Evolutionary conservation across 2,329 filamentous ascomycete species (phyloP).

Genomic region (Orbilia ellipsospora): DNA sequence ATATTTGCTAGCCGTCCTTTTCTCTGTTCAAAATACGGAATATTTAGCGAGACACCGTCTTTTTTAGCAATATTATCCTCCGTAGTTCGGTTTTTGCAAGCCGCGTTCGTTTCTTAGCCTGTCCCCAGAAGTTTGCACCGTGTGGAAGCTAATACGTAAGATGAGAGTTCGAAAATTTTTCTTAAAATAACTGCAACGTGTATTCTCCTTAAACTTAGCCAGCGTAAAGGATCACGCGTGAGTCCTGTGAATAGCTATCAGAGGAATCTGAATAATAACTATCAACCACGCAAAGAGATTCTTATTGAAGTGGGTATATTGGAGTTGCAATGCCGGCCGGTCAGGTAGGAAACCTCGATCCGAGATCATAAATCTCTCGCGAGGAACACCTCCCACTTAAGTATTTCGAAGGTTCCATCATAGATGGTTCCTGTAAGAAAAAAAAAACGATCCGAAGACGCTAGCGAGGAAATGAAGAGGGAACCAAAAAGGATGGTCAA

Average conservation of each 20-base stretch:
- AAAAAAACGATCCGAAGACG: slow-evolving; percentile 46
- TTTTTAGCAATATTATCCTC: slow-evolving; percentile 37
- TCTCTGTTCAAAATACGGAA: slow-evolving; percentile 30
- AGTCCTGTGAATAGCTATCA: not conserved
- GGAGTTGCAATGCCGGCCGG: slow-evolving; percentile 1
- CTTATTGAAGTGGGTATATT: slow-evolving; percentile 1
- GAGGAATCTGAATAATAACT: no score
- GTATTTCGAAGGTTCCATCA: slow-evolving; percentile 32
- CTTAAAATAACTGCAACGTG: no score
- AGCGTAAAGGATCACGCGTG: not conserved
- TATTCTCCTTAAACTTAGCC: no score
- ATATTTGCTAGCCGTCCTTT: slow-evolving; percentile 36
- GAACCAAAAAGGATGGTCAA: slow-evolving; percentile 51
- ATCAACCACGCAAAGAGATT: no score
- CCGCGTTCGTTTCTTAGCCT: slow-evolving; percentile 5
- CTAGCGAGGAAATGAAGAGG: slow-evolving; percentile 49
- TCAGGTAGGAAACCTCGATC: slow-evolving; percentile 21
- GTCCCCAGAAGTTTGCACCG: not conserved
- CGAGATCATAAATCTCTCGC: slow-evolving; percentile 31
- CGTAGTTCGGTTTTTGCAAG: slow-evolving; percentile 30
- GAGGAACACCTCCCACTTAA: slow-evolving; percentile 40
- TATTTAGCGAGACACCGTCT: slow-evolving; percentile 35
- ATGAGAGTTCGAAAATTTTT: not conserved
- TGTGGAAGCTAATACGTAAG: slow-evolving; percentile 2
- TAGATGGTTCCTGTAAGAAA: slow-evolving; percentile 4